Evolutionary conservation across 345 rosid species (phyloP).

Genomic region (Salix dunnii): DNA sequence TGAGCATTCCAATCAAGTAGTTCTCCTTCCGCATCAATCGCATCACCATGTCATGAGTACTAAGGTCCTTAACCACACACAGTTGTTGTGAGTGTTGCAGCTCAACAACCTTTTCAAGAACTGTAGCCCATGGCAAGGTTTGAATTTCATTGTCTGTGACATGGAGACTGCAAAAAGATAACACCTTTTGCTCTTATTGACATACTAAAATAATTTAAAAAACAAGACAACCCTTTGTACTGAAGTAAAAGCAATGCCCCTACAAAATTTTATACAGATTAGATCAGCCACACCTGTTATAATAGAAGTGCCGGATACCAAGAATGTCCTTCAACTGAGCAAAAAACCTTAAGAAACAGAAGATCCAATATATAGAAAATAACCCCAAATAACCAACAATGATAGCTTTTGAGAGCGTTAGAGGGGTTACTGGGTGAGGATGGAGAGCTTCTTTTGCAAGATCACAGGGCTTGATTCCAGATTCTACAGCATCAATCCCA

Average conservation of each 20-base stretch:
- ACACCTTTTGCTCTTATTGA: neutral
- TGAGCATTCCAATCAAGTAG: slow-evolving; percentile 96
- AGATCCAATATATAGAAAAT: slow-evolving; percentile 78
- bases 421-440: slow-evolving; percentile 80
- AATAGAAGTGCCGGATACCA: slow-evolving; percentile 75
- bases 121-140: slow-evolving; percentile 89
- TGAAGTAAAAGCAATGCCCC: slow-evolving; percentile 11
- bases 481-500: slow-evolving; percentile 97
- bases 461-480: slow-evolving; percentile 95
- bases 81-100: slow-evolving; percentile 75
- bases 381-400: slow-evolving; percentile 85
- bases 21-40: slow-evolving; percentile 98
- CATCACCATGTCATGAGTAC: slow-evolving; percentile 93
- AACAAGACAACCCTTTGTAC: neutral
- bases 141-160: slow-evolving; percentile 87
- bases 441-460: slow-evolving; percentile 91
- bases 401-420: slow-evolving; percentile 74
- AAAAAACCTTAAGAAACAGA: slow-evolving; percentile 90
- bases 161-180: slow-evolving; percentile 67
- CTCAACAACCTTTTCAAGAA: slow-evolving; percentile 85
- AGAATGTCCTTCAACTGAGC: slow-evolving; percentile 83
- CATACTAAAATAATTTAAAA: neutral
- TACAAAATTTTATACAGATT: slow-evolving; percentile 4
- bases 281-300: slow-evolving; percentile 53
- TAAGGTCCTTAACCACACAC: slow-evolving; percentile 93